Conservation (phyloP, 352 stramenopile species). For the Globisporangium okanoganense region DNA sequence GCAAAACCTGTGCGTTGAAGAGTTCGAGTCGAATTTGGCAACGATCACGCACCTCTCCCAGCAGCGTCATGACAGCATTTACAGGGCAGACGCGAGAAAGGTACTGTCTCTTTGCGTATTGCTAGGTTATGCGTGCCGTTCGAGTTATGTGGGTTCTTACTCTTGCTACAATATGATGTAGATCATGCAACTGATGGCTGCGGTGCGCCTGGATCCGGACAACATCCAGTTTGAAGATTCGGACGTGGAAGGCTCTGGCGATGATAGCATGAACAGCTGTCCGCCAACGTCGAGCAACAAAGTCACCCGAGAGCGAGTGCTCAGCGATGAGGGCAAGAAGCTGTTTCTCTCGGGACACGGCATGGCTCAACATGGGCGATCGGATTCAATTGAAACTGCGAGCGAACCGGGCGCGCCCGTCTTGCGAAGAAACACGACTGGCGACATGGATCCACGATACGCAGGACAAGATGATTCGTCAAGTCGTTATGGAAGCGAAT, state of each 20-base stretch:
- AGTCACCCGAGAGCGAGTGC: conserved; percentile 58
- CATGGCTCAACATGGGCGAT: conserved; percentile 18
- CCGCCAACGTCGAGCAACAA: conserved; percentile 66
- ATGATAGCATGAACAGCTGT: conserved; percentile 56
- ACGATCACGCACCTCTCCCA: conserved; percentile 84
- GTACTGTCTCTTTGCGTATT: conserved; percentile 11
- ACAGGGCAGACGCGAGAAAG: conserved; percentile 74
- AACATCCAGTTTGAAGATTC: conserved; percentile 72
- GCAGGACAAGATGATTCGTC: conserved; percentile 44
- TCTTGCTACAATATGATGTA: conserved; percentile 2
- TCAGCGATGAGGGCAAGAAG: conserved; percentile 86
- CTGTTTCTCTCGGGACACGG: conserved; percentile 63
- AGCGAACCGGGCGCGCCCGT: conserved; percentile 22
- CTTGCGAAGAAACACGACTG: conserved; percentile 24
- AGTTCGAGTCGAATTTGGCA: conserved; percentile 75
- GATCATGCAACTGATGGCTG: conserved; percentile 78
- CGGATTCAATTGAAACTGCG: conserved; percentile 26
- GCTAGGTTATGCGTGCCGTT: not conserved
- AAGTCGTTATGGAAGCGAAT: conserved; percentile 48
- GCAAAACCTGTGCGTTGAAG: conserved; percentile 71
- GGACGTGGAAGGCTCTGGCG: conserved; percentile 37
- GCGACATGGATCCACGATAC: conserved; percentile 34
- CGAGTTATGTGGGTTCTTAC: not conserved
- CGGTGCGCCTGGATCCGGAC: conserved; percentile 71
- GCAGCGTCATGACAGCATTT: conserved; percentile 80